Percentiles rank a stretch among this genome's conserved stretches.
Conservation (phyloP, 306 rosid genomes). For the Prunus padus region DNA sequence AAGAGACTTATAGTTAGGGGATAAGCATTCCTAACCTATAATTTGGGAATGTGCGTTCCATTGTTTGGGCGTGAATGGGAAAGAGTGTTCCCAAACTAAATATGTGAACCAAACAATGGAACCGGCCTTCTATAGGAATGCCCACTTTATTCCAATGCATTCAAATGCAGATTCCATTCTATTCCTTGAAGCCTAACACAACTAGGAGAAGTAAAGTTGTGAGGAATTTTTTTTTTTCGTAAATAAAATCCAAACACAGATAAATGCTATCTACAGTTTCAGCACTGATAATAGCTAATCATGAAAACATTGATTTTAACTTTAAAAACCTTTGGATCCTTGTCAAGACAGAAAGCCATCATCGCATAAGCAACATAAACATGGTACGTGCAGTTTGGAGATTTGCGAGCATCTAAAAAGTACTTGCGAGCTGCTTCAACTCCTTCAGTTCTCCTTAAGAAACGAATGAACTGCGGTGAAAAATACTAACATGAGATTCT, state of each 20-base stretch:
- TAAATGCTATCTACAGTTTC: constrained; percentile 1
- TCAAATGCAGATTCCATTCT: background rate
- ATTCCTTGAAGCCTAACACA: background rate
- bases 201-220: background rate
- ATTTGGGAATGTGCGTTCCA: background rate
- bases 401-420: constrained; percentile 91
- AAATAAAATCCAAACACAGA: constrained; percentile 9
- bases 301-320: constrained; percentile 1
- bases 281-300: constrained; percentile 1
- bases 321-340: constrained; percentile 77
- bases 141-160: background rate
- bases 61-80: background rate
- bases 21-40: background rate
- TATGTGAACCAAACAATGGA: background rate
- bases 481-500: constrained; percentile 30
- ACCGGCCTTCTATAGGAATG: background rate
- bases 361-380: constrained; percentile 93
- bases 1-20: no score
- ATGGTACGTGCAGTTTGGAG: constrained; percentile 83
- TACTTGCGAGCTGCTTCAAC: constrained; percentile 97
- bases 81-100: background rate
- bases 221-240: background rate
- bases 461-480: constrained; percentile 85
- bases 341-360: constrained; percentile 91
- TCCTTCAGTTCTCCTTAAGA: constrained; percentile 88